A percentile compares a stretch with the other conserved stretches of the same genome.
Conservation (phyloP, 163 green algal species). For the Coccomyxa subellipsoidea region DNA sequence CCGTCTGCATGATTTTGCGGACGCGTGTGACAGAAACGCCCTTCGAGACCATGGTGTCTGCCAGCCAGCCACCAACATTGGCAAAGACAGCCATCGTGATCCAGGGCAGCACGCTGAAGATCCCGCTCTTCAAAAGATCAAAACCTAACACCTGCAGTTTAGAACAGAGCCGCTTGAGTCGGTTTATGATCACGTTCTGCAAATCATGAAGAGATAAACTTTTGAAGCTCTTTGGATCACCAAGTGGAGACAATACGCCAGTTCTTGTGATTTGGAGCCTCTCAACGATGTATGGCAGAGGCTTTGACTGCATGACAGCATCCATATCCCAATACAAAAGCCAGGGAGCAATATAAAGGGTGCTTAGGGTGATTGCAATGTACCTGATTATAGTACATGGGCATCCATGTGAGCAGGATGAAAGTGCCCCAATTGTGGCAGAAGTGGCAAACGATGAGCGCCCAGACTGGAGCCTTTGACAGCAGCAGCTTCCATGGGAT, state of each 20-base stretch:
- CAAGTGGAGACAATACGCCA: no score
- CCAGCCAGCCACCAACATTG: constrained; percentile 89
- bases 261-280: no score
- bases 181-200: no score
- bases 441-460: constrained; percentile 80
- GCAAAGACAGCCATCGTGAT: constrained; percentile 87
- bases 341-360: neutral
- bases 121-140: constrained; percentile 79
- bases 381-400: constrained; percentile 95
- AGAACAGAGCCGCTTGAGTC: no score
- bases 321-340: neutral
- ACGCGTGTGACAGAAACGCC: constrained; percentile 77
- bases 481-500: constrained; percentile 86
- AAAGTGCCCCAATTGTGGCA: constrained; percentile 98
- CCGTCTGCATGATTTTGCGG: constrained; percentile 85
- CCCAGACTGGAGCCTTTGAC: constrained; percentile 62
- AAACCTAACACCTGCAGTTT: constrained; percentile 85
- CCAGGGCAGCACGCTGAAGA: constrained; percentile 92
- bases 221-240: no score
- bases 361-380: neutral
- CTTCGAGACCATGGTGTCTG: constrained; percentile 74
- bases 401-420: constrained; percentile 98
- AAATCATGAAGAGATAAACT: no score
- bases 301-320: no score
- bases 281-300: no score